Conservation (phyloP, 75 land plant species). For the Sequoiadendron giganteum region DNA sequence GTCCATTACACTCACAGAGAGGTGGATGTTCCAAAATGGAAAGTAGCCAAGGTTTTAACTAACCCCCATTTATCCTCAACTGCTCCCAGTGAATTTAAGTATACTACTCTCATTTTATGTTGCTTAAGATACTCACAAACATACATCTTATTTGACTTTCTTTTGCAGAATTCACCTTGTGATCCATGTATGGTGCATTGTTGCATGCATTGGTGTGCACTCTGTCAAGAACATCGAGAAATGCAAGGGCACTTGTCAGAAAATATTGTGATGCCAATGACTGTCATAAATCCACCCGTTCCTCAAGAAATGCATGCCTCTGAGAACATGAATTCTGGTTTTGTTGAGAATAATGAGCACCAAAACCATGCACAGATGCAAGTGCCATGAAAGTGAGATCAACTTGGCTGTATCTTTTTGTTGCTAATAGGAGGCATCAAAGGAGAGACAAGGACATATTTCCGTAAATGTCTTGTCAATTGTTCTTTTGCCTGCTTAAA, state of each 20-base stretch:
- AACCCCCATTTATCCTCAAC: not conserved
- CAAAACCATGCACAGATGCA: slow-evolving; percentile 10
- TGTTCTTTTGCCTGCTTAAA: not conserved
- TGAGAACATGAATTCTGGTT: slow-evolving; percentile 19
- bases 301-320: slow-evolving; percentile 66
- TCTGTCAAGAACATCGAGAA: slow-evolving; percentile 93
- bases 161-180: slow-evolving; percentile 85
- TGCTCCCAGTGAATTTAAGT: slow-evolving; percentile 1
- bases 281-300: slow-evolving; percentile 65
- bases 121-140: not conserved
- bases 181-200: slow-evolving; percentile 95
- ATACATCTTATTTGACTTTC: not conserved
- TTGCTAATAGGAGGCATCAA: not conserved
- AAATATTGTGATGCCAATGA: slow-evolving; percentile 47
- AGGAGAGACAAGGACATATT: not conserved
- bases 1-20: not conserved
- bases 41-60: not conserved
- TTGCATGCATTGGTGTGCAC: slow-evolving; percentile 96
- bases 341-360: slow-evolving; percentile 17
- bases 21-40: not conserved
- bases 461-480: not conserved
- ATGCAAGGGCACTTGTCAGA: slow-evolving; percentile 83
- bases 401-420: not conserved
- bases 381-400: not conserved
- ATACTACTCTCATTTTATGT: not conserved